phyloP scores from a whole-genome alignment of 352 stramenopile genomes.

The Phytophthora cactorum region DNA sequence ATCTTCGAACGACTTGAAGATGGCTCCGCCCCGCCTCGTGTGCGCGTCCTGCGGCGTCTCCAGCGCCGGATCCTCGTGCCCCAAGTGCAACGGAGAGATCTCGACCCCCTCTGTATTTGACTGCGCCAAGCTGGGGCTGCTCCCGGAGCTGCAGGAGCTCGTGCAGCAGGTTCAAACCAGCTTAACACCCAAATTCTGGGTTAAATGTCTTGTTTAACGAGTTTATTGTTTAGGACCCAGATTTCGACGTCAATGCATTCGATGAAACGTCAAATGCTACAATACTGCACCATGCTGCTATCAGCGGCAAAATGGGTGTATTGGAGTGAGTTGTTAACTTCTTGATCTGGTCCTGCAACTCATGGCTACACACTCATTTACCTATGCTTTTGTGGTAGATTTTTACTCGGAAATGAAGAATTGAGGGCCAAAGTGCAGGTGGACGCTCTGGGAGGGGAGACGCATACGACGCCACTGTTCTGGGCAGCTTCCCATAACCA shows the following conservation, averaged over 20 bases:
- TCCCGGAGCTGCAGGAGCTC: constrained; percentile 65
- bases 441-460: constrained; percentile 60
- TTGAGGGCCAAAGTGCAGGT: constrained; percentile 45
- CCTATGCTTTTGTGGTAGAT: constrained; percentile 34
- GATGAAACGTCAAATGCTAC: constrained; percentile 65
- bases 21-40: constrained; percentile 36
- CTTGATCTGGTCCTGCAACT: not conserved
- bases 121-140: constrained; percentile 66
- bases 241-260: constrained; percentile 66
- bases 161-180: constrained; percentile 45
- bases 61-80: constrained; percentile 29
- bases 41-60: constrained; percentile 41
- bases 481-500: constrained; percentile 80
- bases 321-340: constrained; percentile 52
- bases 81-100: constrained; percentile 48
- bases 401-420: constrained; percentile 50
- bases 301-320: constrained; percentile 82
- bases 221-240: constrained; percentile 31
- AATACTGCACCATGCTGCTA: constrained; percentile 76
- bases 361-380: not conserved
- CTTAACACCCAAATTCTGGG: no score
- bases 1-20: not conserved
- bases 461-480: constrained; percentile 75
- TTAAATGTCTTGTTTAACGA: not conserved
- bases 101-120: constrained; percentile 55